These are phyloP conservation scores for Calonectria henricotiae DNA, from an alignment of 2,329 filamentous ascomycete genomes.

Conservation along the genomic window DNA sequence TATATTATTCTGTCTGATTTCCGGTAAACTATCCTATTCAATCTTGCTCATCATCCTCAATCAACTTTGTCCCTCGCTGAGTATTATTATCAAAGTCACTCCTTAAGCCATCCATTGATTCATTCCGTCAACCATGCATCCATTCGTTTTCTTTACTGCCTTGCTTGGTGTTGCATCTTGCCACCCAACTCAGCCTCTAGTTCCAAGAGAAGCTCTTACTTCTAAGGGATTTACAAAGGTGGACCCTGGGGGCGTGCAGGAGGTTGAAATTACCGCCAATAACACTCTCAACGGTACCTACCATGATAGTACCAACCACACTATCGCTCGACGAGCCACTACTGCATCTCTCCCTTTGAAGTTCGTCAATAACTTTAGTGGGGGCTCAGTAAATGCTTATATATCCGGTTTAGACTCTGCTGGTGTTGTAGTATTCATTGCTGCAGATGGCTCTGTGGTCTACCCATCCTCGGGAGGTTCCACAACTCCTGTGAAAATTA, in stretches of 20 bases:
- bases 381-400: conserved; percentile 62
- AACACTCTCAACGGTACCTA: conserved; percentile 62
- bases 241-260: conserved; percentile 52
- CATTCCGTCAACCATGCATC: conserved; percentile 46
- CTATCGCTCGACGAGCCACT: conserved; percentile 19
- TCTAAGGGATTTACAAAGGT: conserved; percentile 54
- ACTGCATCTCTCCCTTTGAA: conserved; percentile 50
- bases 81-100: conserved; percentile 13
- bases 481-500: conserved; percentile 57
- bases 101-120: conserved; percentile 28
- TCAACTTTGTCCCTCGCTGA: conserved; percentile 19
- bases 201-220: conserved; percentile 38
- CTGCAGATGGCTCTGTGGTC: conserved; percentile 59
- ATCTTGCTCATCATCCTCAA: not conserved
- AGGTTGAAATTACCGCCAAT: conserved; percentile 58
- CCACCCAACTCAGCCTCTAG: conserved; percentile 37
- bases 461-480: conserved; percentile 62
- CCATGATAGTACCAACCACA: conserved; percentile 40
- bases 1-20: conserved; percentile 38
- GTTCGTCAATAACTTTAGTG: conserved; percentile 64
- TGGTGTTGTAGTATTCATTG: conserved; percentile 62
- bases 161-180: conserved; percentile 44
- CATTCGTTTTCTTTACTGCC: conserved; percentile 45
- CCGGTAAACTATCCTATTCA: conserved; percentile 3
- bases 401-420: conserved; percentile 63